phyloP scores from a whole-genome alignment of 495 filamentous ascomycete genomes.

The Podospora fimiseda region DNA sequence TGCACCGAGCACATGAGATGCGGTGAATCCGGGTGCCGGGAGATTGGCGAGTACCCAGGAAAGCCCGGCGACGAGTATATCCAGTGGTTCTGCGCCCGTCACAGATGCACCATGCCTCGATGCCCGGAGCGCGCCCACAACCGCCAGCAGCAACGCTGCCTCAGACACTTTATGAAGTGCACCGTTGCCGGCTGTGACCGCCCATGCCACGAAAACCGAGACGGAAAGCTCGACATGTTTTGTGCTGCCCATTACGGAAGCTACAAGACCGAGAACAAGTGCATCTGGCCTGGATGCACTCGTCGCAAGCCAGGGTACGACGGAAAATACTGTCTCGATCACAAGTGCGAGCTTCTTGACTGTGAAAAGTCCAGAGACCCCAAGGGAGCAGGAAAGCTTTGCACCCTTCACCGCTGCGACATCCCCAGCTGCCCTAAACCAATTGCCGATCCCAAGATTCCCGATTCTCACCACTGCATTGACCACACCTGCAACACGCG shows the following conservation, averaged over 20 bases:
- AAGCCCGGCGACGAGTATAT: not conserved
- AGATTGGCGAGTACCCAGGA: slow-evolving; percentile 1
- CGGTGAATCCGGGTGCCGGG: slow-evolving; percentile 5
- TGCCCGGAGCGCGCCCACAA: slow-evolving; percentile 5
- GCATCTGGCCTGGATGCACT: slow-evolving; percentile 2
- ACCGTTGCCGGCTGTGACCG: slow-evolving; percentile 6
- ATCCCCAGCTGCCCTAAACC: not conserved
- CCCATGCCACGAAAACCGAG: slow-evolving; percentile 8
- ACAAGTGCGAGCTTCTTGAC: slow-evolving; percentile 7
- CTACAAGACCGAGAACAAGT: not conserved
- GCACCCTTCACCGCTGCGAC: slow-evolving; percentile 1
- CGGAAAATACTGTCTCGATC: slow-evolving; percentile 6
- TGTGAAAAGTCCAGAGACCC: not conserved
- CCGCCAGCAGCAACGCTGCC: slow-evolving; percentile 7
- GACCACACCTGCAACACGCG: slow-evolving; percentile 1
- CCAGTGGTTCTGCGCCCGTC: slow-evolving; percentile 6
- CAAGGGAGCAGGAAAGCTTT: not conserved
- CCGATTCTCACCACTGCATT: not conserved
- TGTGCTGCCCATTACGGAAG: slow-evolving; percentile 15
- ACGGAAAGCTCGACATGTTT: slow-evolving; percentile 7
- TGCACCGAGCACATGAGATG: slow-evolving; percentile 7
- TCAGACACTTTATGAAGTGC: slow-evolving; percentile 6
- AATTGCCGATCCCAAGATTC: not conserved
- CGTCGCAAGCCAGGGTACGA: slow-evolving; percentile 2
- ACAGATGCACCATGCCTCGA: slow-evolving; percentile 7